Percentiles rank a stretch among this genome's conserved stretches.
These are phyloP conservation scores for Monosporascus ibericus DNA, from an alignment of 2,329 filamentous ascomycete species.

Conservation along the genomic window DNA sequence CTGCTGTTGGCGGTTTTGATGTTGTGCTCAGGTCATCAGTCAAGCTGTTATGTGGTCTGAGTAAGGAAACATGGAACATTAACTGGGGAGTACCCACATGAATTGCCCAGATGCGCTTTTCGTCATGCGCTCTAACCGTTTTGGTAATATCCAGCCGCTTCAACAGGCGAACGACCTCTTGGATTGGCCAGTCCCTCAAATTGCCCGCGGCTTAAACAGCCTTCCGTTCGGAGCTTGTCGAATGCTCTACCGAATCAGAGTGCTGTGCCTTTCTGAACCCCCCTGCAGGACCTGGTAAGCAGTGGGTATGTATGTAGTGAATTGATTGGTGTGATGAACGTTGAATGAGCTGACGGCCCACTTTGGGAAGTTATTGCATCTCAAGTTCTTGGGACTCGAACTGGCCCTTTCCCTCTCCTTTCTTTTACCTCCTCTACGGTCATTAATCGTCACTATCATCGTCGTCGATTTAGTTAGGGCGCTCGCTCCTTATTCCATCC, in stretches of 20 bases:
- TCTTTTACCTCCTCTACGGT: conserved; percentile 27
- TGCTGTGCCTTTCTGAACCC: conserved; percentile 16
- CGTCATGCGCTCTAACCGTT: neutral
- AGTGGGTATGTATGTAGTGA: neutral
- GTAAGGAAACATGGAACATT: too few species aligned
- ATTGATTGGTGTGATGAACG: too few species aligned
- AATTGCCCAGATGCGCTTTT: too few species aligned
- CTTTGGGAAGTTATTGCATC: too few species aligned
- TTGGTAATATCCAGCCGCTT: neutral
- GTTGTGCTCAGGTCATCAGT: too few species aligned
- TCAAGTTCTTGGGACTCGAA: conserved; percentile 8
- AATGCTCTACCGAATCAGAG: conserved; percentile 16
- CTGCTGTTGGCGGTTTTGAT: too few species aligned
- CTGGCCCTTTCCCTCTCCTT: conserved; percentile 10
- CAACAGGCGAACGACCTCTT: neutral
- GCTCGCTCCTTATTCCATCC: conserved; percentile 26
- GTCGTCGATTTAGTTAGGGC: conserved; percentile 22
- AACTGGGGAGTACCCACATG: too few species aligned
- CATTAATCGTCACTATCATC: conserved; percentile 29
- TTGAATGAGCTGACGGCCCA: too few species aligned
- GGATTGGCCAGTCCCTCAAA: conserved; percentile 12
- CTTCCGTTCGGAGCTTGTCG: conserved; percentile 6
- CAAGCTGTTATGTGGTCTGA: too few species aligned
- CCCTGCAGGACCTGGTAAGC: conserved; percentile 2
- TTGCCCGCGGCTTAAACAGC: conserved; percentile 4